phyloP scores from a whole-genome alignment of 768 basidiomycete species.

The Tricholoma sp. region DNA sequence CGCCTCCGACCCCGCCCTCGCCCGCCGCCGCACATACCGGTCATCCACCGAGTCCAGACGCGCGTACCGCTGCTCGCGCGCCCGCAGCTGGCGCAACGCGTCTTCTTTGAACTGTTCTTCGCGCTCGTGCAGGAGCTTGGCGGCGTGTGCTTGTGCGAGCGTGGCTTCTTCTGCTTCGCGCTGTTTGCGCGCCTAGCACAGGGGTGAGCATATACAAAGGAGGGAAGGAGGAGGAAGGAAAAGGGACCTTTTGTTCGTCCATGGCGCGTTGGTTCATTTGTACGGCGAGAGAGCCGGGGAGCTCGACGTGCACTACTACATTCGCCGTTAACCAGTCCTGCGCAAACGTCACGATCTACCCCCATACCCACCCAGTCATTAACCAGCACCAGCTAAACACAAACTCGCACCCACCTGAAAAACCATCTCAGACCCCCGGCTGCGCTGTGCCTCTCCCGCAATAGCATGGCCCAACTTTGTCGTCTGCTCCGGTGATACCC shows the following conservation, averaged over 20 bases:
- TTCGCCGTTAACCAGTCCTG: slow-evolving; percentile 69
- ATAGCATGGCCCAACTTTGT: slow-evolving; percentile 53
- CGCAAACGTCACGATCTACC: slow-evolving; percentile 57
- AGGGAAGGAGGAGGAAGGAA: not conserved
- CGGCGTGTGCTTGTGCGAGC: slow-evolving; percentile 43
- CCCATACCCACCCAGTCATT: not conserved
- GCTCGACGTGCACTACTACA: slow-evolving; percentile 53
- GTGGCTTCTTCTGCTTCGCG: slow-evolving; percentile 54
- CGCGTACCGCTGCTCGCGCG: slow-evolving; percentile 41
- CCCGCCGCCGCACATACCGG: not conserved
- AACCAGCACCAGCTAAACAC: not conserved
- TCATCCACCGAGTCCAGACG: not conserved
- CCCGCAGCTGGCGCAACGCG: slow-evolving; percentile 53
- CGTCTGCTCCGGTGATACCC: slow-evolving; percentile 54
- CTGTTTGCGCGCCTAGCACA: slow-evolving; percentile 53
- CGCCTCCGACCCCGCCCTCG: slow-evolving; percentile 62
- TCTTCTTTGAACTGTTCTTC: slow-evolving; percentile 66
- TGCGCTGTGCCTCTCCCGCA: slow-evolving; percentile 59
- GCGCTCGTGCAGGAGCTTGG: slow-evolving; percentile 51
- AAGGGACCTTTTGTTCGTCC: slow-evolving; percentile 60
- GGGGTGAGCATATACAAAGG: not conserved
- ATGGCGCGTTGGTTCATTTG: slow-evolving; percentile 74
- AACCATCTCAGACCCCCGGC: slow-evolving; percentile 70
- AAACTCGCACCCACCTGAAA: slow-evolving; percentile 50
- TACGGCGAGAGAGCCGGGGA: slow-evolving; percentile 64